Base-by-base conservation (phyloP, 768 basidiomycete species). In the Lactarius hatsudake region DNA sequence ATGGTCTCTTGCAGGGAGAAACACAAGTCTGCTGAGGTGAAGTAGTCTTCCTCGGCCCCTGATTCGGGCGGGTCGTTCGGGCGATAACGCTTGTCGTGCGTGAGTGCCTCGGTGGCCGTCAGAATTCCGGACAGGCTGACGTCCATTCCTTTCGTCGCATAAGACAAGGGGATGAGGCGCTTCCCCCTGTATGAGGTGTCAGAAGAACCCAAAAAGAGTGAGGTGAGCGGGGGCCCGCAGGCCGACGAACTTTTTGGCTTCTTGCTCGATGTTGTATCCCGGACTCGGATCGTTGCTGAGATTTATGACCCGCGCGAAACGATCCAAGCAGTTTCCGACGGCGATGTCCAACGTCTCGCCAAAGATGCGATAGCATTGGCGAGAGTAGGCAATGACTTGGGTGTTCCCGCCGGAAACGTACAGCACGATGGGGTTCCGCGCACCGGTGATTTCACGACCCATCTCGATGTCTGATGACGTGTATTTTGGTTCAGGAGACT, bases 371-470 rank as follows among this genome's bases (percentile, higher is more conserved):
- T 99, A 99, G 69, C 95, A 87, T 76, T 98, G 95, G 66, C 91
- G 89, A 26, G 96, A 98, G 77, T 99, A 99, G 1, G 97, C 97
- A 72, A 99, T 98, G 18, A 99, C 96, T 78, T 99, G 97, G 0
- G 97, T 98, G 77, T 99, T 99, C 5, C 97, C 97, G 15, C 97
- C 97, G 0, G 97, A 98, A 23, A 99, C 97, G 74, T 99, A 99
- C 42, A 98, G 86, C 7, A 98, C 95, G 72, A 99, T 89, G 1
- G 97, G 97, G 73, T 98, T 95, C 67, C 88, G 88, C 5, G 97
- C 96, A 57, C 90, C 90, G 2, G 97, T 98, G 70, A 99, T 92
- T 70, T 93, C 86, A 51, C 97, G 85, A 42, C 97, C 97, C 91
- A 98, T 99, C 78, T 99, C 97, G 71, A 99, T 99, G 76, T 99